phyloP scores from a whole-genome alignment of 257 asterid species.

The Lavandula angustifolia region DNA sequence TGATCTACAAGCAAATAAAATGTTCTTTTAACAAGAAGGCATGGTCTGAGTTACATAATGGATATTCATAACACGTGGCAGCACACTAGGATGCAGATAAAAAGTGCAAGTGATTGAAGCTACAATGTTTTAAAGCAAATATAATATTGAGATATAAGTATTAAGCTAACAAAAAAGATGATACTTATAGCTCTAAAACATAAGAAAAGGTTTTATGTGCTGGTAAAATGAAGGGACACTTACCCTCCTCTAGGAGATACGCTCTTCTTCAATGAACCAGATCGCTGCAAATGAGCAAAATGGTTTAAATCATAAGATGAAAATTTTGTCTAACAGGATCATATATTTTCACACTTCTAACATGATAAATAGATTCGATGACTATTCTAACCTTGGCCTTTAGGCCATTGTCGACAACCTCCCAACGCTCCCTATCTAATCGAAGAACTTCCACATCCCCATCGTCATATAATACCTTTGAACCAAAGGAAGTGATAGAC shows the following conservation, averaged over 20 bases:
- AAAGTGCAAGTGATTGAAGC: background rate
- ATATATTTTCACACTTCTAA: constrained; percentile 2
- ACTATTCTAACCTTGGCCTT: constrained; percentile 47
- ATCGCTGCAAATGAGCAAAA: constrained; percentile 51
- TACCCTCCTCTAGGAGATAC: constrained; percentile 49
- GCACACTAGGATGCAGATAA: background rate
- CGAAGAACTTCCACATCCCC: constrained; percentile 60
- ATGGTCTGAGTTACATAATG: background rate
- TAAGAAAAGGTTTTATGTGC: background rate
- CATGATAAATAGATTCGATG: background rate
- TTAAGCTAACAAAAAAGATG: background rate
- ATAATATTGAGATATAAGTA: background rate
- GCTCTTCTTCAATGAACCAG: constrained; percentile 52
- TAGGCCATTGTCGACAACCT: constrained; percentile 45
- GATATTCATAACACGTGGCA: background rate
- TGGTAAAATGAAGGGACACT: constrained; percentile 36
- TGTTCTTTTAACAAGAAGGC: constrained; percentile 20
- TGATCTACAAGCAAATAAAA: constrained; percentile 51
- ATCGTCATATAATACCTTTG: constrained; percentile 47
- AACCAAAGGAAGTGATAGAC: constrained; percentile 20
- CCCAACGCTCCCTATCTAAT: constrained; percentile 54
- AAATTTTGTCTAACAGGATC: background rate
- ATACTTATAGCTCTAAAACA: constrained; percentile 10
- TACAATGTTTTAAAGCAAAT: too few relatives aligned
- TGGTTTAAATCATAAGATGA: constrained; percentile 11